Evolutionary conservation across 2,329 filamentous ascomycete genomes (phyloP).

Genomic region (Fusarium sp.): DNA sequence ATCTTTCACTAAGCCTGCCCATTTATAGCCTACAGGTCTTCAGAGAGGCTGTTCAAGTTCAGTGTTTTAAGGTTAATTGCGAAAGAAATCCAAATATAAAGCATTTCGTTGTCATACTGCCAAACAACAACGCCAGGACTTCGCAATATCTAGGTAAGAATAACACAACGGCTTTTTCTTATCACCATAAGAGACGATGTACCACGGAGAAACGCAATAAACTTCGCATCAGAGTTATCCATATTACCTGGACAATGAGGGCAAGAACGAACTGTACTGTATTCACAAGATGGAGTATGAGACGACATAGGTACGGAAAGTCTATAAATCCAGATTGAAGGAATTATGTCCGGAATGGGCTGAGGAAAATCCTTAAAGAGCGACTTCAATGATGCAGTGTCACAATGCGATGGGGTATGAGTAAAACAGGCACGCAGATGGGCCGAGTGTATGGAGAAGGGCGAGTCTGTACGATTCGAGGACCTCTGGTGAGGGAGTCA

Average conservation of each 20-base stretch:
- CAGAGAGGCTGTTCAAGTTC: no score
- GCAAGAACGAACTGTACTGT: background rate
- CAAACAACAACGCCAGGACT: no score
- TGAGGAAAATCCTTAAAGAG: background rate
- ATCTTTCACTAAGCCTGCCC: background rate
- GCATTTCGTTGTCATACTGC: no score
- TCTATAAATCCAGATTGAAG: background rate
- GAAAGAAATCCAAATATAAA: no score
- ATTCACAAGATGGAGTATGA: background rate
- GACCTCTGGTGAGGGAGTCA: background rate
- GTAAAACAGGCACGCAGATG: background rate
- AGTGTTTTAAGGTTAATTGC: no score
- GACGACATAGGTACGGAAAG: background rate
- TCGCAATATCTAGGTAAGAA: no score
- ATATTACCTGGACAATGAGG: background rate
- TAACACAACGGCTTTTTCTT: no score
- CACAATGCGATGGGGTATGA: background rate
- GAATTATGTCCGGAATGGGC: background rate
- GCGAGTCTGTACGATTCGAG: background rate
- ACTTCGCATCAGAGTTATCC: no score
- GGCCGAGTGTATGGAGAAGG: background rate
- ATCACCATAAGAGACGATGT: no score
- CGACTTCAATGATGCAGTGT: background rate
- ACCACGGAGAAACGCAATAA: background rate
- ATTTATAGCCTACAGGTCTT: no score